A percentile compares a stretch with the other conserved stretches of the same genome.
These are phyloP conservation scores for Mycocentrospora acerina DNA, from an alignment of 2,329 filamentous ascomycete species.

Conservation along the genomic window DNA sequence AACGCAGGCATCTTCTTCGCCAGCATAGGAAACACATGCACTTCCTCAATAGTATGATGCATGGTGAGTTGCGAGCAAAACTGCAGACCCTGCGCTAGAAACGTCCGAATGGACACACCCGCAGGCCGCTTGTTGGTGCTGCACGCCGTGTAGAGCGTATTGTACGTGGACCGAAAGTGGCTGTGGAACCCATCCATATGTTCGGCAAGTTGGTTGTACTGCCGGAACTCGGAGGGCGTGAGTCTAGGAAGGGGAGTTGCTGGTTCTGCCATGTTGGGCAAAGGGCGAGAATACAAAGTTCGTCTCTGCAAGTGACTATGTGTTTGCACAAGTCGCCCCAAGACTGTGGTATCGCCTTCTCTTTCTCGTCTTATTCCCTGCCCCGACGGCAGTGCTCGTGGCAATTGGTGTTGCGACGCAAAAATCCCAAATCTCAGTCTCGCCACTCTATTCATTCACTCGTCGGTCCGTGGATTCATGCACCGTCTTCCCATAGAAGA, in stretches of 20 bases:
- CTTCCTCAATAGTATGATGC: constrained; percentile 84
- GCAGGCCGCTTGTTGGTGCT: constrained; percentile 59
- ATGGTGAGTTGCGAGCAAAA: constrained; percentile 70
- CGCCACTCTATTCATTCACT: too few relatives aligned
- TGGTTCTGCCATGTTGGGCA: too few relatives aligned
- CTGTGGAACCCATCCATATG: constrained; percentile 68
- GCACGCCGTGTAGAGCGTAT: constrained; percentile 67
- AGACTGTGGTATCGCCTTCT: too few relatives aligned
- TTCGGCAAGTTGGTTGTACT: constrained; percentile 73
- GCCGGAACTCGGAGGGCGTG: constrained; percentile 64
- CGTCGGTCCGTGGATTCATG: too few relatives aligned
- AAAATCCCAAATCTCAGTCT: too few relatives aligned
- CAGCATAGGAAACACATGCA: constrained; percentile 75
- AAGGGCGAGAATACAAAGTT: too few relatives aligned
- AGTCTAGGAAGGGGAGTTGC: constrained; percentile 60
- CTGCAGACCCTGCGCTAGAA: constrained; percentile 67
- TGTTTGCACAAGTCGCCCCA: too few relatives aligned
- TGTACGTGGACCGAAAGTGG: constrained; percentile 61
- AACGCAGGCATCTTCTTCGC: constrained; percentile 80
- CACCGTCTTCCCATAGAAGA: too few relatives aligned
- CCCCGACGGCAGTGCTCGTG: too few relatives aligned
- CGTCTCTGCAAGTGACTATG: too few relatives aligned
- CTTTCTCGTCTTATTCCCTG: too few relatives aligned
- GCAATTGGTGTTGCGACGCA: too few relatives aligned
- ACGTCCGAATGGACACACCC: constrained; percentile 67